Evolutionary conservation across 1,284 basidiomycete genomes (phyloP), one percentile per base, ranked within the genome.

Genomic region (Pseudozyma pruni): DNA sequence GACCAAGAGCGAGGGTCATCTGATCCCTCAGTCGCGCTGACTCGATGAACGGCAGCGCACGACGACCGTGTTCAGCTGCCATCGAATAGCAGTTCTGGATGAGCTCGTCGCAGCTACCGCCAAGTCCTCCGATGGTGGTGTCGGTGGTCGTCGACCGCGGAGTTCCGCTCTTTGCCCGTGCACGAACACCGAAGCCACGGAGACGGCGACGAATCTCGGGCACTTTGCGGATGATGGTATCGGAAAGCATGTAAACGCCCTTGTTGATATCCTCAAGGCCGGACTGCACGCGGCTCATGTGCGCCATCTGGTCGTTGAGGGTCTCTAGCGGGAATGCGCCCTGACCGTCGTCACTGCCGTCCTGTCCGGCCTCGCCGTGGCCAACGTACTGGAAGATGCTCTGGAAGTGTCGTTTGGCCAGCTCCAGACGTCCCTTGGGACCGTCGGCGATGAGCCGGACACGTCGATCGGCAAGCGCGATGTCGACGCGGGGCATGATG

Each of bases 61-160:
- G 76, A 20, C 75, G 72, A 16, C 78, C 80, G 73, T 94, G 92
- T 67, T 87, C 86, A 2, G 94, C 93, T n/a, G 94, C 94, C 80
- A 98, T 98, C 38, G 89, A 86, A 80, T 93, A 98, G 91, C 95
- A 98, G 79, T 92, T 94, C 76, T 95, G 93, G 57, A 97, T 87
- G 35, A 98, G 85, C 68, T 97, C 95, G 81, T 82, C 78, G 39
- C 75, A 73, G 25, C 34, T 61, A n/a, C 67, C 64, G 32, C 70
- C 61, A 3, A 70, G 45, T 5, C 31, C 56, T 3, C 56, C 60
- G 8, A 48, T 51, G 10, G 57, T 29, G 17, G 29, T 27, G 5
- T 67, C 70, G 37, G 47, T 41, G 2, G 59, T 68, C 10, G 55
- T 63, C 11, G 62, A 62, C 14, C 58, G 47, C 6, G 57, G 58